These are phyloP conservation scores for Geotrichum aggregatum DNA, from an alignment of 1,139 yeast species.

Conservation along the genomic window DNA sequence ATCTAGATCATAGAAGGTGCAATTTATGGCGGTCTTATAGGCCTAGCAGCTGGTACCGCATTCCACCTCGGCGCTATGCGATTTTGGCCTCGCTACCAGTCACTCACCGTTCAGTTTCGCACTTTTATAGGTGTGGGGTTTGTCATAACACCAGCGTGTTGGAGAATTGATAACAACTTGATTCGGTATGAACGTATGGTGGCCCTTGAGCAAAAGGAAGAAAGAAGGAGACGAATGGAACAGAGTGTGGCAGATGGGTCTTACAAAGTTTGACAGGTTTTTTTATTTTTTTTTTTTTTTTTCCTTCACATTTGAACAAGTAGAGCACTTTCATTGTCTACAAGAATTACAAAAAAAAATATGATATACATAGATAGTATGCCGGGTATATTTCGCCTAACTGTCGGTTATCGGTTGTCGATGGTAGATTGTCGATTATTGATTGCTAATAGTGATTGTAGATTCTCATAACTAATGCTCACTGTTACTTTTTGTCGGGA, in stretches of 20 bases:
- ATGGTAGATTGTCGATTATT: too few relatives aligned
- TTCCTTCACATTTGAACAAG: constrained; percentile 18
- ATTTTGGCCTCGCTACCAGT: constrained; percentile 31
- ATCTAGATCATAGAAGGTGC: constrained; percentile 32
- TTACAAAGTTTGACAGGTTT: constrained; percentile 21
- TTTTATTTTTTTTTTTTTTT: not conserved
- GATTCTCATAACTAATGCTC: too few relatives aligned
- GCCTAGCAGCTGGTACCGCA: constrained; percentile 28
- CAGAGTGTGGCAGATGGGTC: constrained; percentile 33
- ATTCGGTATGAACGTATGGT: constrained; percentile 30
- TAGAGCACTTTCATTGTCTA: too few relatives aligned
- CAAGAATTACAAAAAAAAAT: too few relatives aligned
- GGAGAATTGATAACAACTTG: constrained; percentile 30
- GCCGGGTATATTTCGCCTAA: too few relatives aligned
- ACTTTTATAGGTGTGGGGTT: constrained; percentile 33
- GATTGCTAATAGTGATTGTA: not conserved
- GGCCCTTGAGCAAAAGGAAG: constrained; percentile 25
- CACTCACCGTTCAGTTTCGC: constrained; percentile 32
- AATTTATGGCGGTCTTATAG: constrained; percentile 30
- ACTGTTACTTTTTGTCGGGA: constrained; percentile 8
- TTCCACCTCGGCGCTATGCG: constrained; percentile 25
- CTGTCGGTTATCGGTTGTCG: too few relatives aligned
- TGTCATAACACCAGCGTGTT: constrained; percentile 32
- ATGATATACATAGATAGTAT: too few relatives aligned
- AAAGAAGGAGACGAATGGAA: constrained; percentile 26